A percentile compares a stretch with the other conserved stretches of the same genome.
Conservation (phyloP, 2,329 filamentous ascomycete species). For the Aspergillus aculeatinus region DNA sequence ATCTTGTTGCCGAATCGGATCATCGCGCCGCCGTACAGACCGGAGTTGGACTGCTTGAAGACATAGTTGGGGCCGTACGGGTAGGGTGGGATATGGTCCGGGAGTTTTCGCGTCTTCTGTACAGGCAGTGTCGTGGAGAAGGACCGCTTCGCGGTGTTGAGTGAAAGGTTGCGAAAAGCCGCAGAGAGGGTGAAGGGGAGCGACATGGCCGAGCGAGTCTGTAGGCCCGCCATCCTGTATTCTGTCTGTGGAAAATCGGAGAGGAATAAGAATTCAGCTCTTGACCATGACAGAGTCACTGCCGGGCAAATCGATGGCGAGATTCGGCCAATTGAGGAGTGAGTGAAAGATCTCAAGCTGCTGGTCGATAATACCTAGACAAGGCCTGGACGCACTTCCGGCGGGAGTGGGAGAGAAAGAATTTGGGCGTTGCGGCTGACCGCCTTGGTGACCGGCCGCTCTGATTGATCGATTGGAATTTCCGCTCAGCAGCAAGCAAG, state of each 20-base stretch:
- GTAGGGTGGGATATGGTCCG: conserved; percentile 45
- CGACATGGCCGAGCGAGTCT: conserved; percentile 30
- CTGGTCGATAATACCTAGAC: background rate
- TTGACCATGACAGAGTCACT: conserved; percentile 18
- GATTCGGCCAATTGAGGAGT: background rate
- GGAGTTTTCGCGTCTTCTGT: conserved; percentile 34
- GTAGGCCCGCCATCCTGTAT: conserved; percentile 32
- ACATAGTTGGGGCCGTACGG: conserved; percentile 45
- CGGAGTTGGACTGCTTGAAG: conserved; percentile 49
- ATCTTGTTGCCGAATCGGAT: conserved; percentile 53
- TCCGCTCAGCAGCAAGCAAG: conserved; percentile 28
- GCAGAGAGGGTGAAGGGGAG: conserved; percentile 37
- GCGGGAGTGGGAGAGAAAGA: conserved; percentile 25
- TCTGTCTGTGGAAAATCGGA: conserved; percentile 9
- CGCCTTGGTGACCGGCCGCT: conserved; percentile 30
- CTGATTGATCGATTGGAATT: conserved; percentile 38
- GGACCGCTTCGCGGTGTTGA: conserved; percentile 36
- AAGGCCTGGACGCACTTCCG: background rate
- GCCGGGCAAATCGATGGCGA: background rate
- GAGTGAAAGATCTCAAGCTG: background rate
- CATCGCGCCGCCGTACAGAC: conserved; percentile 48
- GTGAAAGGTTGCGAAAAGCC: conserved; percentile 41
- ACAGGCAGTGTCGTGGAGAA: conserved; percentile 39
- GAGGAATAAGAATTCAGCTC: background rate
- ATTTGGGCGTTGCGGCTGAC: conserved; percentile 35